Evolutionary conservation across 805 yeast species (phyloP), one percentile per base, ranked within the genome.

Genomic region (Lipomyces spencermartinsiae): DNA sequence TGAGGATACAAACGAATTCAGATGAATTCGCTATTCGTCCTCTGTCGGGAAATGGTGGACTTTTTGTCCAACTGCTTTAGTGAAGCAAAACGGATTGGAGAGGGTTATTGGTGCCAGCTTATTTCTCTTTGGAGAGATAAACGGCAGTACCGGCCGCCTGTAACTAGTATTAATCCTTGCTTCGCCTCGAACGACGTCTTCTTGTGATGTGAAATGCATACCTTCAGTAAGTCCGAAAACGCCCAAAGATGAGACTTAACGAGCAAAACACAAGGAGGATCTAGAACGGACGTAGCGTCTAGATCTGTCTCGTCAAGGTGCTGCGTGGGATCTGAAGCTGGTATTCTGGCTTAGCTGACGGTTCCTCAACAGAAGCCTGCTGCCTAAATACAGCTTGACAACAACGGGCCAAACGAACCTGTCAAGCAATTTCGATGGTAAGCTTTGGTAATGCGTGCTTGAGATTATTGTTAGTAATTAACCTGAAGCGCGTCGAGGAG

Each of bases 131-230:
- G 16, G 49, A 43, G 49, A 43, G 22, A 43, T 43, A 43, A 43
- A 43, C 49, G 49, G 49, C 49, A 43, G n/a, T 43, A 43, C 9
- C 49, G 49, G 49, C 16, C 49, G 49, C 16, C 49, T 43, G 22
- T 43, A 19, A 43, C n/a, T 19, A 16, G n/a, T 43, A 6, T 43
- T 43, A 43, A 43, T 12, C 49, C 4, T 14, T 43, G 22, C 49
- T 43, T 43, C 10, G 49, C 8, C 49, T 43, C n/a, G 7, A 16
- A 8, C 16, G 8, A 43, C 49, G 6, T 16, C n/a, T n/a, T n/a
- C n/a, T n/a, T n/a, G n/a, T n/a, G n/a, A 43, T n/a, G 22, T 43
- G 19, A 39, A 43, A 43, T 5, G 22, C 8, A 43, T 43, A 43
- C 49, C 49, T 43, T 43, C 49, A 43, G 49, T 7, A 16, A 43